Conservation (phyloP, 108 stramenopile genomes). For the Skeletonema menzelii region DNA sequence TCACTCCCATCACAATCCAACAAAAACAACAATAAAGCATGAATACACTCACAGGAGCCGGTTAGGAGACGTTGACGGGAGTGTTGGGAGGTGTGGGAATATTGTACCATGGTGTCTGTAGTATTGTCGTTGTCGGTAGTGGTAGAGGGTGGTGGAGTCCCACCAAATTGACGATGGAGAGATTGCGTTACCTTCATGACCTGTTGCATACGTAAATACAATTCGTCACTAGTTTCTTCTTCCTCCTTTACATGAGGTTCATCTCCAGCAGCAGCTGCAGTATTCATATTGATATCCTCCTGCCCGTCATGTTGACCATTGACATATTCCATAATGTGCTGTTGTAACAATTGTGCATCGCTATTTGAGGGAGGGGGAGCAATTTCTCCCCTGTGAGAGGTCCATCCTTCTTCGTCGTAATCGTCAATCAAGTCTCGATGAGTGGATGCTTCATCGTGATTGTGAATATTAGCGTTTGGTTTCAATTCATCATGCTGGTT, state of each 20-base stretch:
- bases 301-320: background rate
- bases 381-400: background rate
- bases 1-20: too few relatives aligned
- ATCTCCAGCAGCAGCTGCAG: background rate
- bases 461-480: too few relatives aligned
- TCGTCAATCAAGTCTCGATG: background rate
- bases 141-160: background rate
- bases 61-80: constrained; percentile 38
- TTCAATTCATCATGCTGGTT: background rate
- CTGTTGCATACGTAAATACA: background rate
- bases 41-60: too few relatives aligned
- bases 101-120: background rate
- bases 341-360: background rate
- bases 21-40: too few relatives aligned
- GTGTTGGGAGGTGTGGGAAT: background rate
- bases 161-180: background rate
- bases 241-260: background rate
- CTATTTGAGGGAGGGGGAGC: background rate
- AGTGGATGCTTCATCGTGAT: too few relatives aligned
- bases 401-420: background rate
- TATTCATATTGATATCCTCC: background rate
- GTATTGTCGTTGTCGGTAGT: background rate
- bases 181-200: constrained; percentile 9
- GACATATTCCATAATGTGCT: background rate
- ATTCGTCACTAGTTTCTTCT: background rate